A percentile compares a stretch with the other conserved stretches of the same genome.
phyloP scores from a whole-genome alignment of 1,284 basidiomycete genomes.

The Cutaneotrichosporon sp. region DNA sequence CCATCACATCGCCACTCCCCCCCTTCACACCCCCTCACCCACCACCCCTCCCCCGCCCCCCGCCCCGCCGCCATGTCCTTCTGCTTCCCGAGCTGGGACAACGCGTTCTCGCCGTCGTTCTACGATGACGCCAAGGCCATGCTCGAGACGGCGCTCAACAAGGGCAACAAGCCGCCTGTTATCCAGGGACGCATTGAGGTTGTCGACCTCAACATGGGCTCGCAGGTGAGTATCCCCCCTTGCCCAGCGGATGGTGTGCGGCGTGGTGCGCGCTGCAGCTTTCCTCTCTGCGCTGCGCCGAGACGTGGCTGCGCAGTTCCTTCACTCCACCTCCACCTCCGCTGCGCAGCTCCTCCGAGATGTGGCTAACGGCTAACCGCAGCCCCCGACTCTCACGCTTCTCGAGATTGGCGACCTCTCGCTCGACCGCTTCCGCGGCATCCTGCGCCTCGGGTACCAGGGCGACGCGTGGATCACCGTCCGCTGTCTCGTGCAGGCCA shows the following conservation, averaged over 20 bases:
- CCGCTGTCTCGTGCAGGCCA: conserved; percentile 85
- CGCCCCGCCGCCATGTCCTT: conserved; percentile 73
- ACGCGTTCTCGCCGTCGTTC: conserved; percentile 88
- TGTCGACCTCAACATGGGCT: conserved; percentile 97
- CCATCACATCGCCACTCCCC: no score
- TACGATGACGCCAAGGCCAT: conserved; percentile 90
- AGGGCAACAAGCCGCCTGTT: conserved; percentile 95
- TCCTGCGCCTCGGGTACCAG: conserved; percentile 91
- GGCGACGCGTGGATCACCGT: conserved; percentile 96
- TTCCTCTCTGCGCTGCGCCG: no score
- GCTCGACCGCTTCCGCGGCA: conserved; percentile 93
- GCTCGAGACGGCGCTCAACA: conserved; percentile 93
- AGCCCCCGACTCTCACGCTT: conserved; percentile 97
- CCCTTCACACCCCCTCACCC: no score
- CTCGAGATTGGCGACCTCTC: conserved; percentile 97
- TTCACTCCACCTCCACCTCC: not conserved
- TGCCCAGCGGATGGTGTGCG: no score
- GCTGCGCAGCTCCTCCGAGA: no score
- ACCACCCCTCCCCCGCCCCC: not conserved
- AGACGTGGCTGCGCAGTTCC: not conserved
- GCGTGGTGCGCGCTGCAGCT: not conserved
- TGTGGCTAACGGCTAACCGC: conserved; percentile 7
- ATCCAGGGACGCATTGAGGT: conserved; percentile 98
- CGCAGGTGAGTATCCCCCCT: conserved; percentile 66
- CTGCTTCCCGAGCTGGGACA: conserved; percentile 89